Percentiles rank a stretch among this genome's conserved stretches.
These are phyloP conservation scores for Haplographium delicatum DNA, from an alignment of 495 filamentous ascomycete genomes.

Conservation along the genomic window DNA sequence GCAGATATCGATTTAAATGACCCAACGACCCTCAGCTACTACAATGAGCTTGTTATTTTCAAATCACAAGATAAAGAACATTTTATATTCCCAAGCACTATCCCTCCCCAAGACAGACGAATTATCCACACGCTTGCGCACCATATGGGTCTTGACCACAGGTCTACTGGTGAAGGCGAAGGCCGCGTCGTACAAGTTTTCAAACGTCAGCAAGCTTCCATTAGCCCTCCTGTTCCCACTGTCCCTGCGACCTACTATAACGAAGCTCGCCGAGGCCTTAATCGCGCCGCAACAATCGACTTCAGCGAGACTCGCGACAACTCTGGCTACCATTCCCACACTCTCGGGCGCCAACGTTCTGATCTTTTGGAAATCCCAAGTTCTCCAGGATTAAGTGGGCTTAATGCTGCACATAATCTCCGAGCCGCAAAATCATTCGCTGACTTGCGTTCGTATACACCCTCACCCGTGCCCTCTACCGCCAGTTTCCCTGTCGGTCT, in stretches of 20 bases:
- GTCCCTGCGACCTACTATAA: constrained; percentile 53
- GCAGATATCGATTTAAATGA: constrained; percentile 88
- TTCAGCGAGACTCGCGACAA: constrained; percentile 83
- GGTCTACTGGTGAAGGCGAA: constrained; percentile 79
- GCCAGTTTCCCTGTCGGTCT: constrained; percentile 77
- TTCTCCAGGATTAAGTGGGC: constrained; percentile 54
- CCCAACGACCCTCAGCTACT: constrained; percentile 77
- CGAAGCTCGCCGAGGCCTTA: constrained; percentile 75
- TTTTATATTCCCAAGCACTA: constrained; percentile 71
- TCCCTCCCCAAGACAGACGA: constrained; percentile 77
- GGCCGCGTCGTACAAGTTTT: constrained; percentile 84
- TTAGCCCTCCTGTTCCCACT: constrained; percentile 52
- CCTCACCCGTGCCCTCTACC: constrained; percentile 84
- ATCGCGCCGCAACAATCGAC: constrained; percentile 95
- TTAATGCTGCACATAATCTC: constrained; percentile 66
- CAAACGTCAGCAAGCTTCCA: constrained; percentile 54
- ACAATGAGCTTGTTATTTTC: constrained; percentile 84
- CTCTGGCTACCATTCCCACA: constrained; percentile 59
- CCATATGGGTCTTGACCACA: constrained; percentile 86
- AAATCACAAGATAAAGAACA: constrained; percentile 72
- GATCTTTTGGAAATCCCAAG: constrained; percentile 79
- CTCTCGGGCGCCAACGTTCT: constrained; percentile 68
- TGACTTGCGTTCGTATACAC: constrained; percentile 89
- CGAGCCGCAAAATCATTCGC: constrained; percentile 95
- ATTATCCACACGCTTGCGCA: constrained; percentile 92